Evolutionary conservation across 176 grass and related monocot genomes (phyloP).

Genomic region (Zizania latifolia): DNA sequence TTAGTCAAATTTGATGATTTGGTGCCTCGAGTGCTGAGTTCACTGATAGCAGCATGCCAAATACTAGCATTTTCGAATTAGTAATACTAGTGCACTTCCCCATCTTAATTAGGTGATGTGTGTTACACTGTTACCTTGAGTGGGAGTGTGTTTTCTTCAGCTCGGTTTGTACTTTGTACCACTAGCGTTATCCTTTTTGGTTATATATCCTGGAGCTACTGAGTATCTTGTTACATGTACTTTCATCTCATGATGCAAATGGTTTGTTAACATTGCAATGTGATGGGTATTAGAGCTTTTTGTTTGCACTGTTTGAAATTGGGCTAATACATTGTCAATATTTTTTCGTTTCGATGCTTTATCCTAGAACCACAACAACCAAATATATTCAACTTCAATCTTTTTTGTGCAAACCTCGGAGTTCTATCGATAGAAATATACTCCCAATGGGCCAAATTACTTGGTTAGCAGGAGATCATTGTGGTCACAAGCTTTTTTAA

Average conservation of each 20-base stretch:
- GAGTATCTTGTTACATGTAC: not conserved
- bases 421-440: not conserved
- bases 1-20: not conserved
- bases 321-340: not conserved
- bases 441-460: not conserved
- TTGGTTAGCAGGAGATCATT: not conserved
- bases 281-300: not conserved
- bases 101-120: not conserved
- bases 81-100: not conserved
- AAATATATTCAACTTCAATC: not conserved
- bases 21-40: not conserved
- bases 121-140: not conserved
- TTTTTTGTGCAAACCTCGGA: not conserved
- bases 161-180: not conserved
- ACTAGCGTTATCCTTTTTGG: not conserved
- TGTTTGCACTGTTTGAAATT: not conserved
- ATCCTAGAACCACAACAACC: not conserved
- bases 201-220: not conserved
- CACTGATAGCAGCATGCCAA: not conserved
- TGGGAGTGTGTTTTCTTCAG: not conserved
- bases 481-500: not conserved
- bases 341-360: not conserved
- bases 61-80: not conserved
- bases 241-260: not conserved
- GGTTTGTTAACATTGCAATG: not conserved